These are phyloP conservation scores for Phytophthora europaea DNA, from an alignment of 352 stramenopile species.

Conservation along the genomic window DNA sequence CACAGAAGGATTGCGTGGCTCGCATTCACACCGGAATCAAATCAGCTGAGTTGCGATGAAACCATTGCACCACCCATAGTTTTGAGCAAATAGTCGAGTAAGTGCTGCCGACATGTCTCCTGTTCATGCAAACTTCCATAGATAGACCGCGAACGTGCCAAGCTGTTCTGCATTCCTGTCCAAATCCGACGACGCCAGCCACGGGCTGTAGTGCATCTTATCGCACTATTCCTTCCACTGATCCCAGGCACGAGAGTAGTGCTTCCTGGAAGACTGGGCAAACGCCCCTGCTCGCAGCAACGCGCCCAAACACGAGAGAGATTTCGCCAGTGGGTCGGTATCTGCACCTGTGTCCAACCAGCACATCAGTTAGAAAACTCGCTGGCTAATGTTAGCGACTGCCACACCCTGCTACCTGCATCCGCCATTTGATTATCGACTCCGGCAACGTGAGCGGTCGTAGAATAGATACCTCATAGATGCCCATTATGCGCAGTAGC, in stretches of 20 bases:
- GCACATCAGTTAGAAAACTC: not conserved
- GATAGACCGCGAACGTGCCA: slow-evolving; percentile 17
- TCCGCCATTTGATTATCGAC: too few relatives aligned
- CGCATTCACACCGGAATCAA: slow-evolving; percentile 25
- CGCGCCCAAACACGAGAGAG: slow-evolving; percentile 24
- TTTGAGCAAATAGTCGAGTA: slow-evolving; percentile 10
- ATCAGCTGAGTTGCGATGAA: slow-evolving; percentile 21
- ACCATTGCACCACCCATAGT: slow-evolving; percentile 24
- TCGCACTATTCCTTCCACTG: slow-evolving; percentile 17
- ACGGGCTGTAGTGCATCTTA: slow-evolving; percentile 14
- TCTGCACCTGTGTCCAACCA: slow-evolving; percentile 14
- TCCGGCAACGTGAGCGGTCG: too few relatives aligned
- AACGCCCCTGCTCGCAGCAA: slow-evolving; percentile 22
- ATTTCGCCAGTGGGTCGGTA: slow-evolving; percentile 24
- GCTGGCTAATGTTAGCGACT: not conserved
- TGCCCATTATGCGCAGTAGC: too few relatives aligned
- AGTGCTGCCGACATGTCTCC: slow-evolving; percentile 5
- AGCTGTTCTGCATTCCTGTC: slow-evolving; percentile 27
- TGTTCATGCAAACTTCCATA: slow-evolving; percentile 36
- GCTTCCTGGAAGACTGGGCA: slow-evolving; percentile 7
- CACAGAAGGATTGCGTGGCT: slow-evolving; percentile 22
- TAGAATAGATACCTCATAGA: too few relatives aligned
- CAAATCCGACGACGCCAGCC: not conserved
- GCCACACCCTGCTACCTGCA: too few relatives aligned
- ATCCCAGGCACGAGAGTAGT: slow-evolving; percentile 5